Evolutionary conservation across 495 filamentous ascomycete species (phyloP).

Genomic region (Penicillium coffeae): DNA sequence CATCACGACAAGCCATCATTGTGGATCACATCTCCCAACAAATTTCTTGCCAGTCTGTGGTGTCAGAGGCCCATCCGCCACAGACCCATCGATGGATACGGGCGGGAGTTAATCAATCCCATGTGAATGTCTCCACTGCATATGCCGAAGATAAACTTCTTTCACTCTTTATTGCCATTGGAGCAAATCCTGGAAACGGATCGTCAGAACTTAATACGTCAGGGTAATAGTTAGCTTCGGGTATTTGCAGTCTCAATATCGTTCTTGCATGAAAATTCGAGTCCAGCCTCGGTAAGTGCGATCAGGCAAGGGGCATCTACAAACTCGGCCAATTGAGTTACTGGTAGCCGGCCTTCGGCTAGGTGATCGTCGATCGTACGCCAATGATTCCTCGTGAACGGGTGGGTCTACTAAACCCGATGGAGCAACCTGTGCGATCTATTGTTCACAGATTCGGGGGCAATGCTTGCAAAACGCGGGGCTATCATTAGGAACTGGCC

Average conservation of each 20-base stretch:
- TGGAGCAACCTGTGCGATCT: not conserved
- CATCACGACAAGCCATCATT: constrained; percentile 5
- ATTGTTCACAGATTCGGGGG: not conserved
- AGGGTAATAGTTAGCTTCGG: too few species aligned
- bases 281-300: not conserved
- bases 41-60: not conserved
- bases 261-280: too few species aligned
- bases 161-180: too few species aligned
- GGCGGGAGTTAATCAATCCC: too few species aligned
- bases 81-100: too few species aligned
- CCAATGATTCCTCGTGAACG: not conserved
- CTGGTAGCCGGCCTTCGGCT: not conserved
- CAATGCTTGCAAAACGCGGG: not conserved
- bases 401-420: not conserved
- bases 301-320: not conserved
- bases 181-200: too few species aligned
- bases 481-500: not conserved
- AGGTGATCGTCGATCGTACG: not conserved
- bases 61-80: not conserved
- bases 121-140: not conserved
- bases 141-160: not conserved
- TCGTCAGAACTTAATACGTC: too few species aligned
- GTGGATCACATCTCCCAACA: constrained; percentile 13
- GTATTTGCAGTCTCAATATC: too few species aligned
- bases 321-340: not conserved